These are phyloP conservation scores for Cercospora berteroae DNA, from an alignment of 2,329 filamentous ascomycete genomes.

Conservation along the genomic window DNA sequence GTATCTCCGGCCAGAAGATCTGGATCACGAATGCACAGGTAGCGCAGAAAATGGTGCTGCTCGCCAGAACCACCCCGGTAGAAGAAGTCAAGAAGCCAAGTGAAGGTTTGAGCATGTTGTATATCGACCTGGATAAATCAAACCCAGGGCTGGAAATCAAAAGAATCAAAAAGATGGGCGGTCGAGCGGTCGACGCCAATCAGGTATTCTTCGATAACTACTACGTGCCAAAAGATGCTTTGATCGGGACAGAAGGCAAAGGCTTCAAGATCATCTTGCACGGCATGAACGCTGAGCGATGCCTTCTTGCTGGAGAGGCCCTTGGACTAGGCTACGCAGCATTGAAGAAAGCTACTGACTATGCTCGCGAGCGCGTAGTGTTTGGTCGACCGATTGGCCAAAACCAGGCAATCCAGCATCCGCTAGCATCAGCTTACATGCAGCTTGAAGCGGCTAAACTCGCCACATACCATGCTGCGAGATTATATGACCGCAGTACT, in stretches of 20 bases:
- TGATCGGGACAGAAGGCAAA: conserved; percentile 70
- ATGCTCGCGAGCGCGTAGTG: conserved; percentile 52
- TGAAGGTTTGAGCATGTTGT: conserved; percentile 78
- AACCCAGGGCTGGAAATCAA: conserved; percentile 62
- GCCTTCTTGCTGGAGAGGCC: conserved; percentile 67
- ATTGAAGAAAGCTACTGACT: conserved; percentile 40
- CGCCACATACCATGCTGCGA: conserved; percentile 60
- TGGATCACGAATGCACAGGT: conserved; percentile 88
- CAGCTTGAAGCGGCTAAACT: conserved; percentile 60
- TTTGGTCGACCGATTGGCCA: conserved; percentile 59
- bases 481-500: conserved; percentile 54
- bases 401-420: conserved; percentile 61
- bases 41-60: conserved; percentile 76
- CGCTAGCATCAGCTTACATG: conserved; percentile 60
- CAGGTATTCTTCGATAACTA: conserved; percentile 87
- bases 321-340: conserved; percentile 75
- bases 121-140: conserved; percentile 66
- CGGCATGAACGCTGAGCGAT: conserved; percentile 52
- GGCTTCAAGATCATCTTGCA: conserved; percentile 68
- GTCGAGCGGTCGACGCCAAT: conserved; percentile 77
- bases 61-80: conserved; percentile 70
- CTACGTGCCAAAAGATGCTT: conserved; percentile 58
- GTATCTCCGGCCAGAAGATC: conserved; percentile 75
- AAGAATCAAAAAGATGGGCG: conserved; percentile 82
- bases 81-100: conserved; percentile 67